Conservation (phyloP, 2,329 filamentous ascomycete genomes). For the Cadophora gregata region DNA sequence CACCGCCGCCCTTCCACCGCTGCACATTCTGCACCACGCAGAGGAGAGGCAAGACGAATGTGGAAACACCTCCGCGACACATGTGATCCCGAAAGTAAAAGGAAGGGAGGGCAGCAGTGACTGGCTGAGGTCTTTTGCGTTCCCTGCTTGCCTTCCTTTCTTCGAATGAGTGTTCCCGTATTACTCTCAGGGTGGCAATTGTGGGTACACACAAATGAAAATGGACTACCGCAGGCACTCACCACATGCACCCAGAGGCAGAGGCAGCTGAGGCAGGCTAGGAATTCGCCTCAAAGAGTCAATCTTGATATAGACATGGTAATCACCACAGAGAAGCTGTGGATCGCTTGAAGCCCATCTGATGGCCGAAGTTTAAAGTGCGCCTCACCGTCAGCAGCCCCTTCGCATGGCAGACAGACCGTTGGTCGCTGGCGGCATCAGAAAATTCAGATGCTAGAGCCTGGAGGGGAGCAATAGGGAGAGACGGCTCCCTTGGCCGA, state of each 20-base stretch:
- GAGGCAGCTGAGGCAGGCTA: slow-evolving; percentile 4
- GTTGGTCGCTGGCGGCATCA: not conserved
- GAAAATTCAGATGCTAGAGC: slow-evolving; percentile 25
- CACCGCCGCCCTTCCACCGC: no score
- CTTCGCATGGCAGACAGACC: not conserved
- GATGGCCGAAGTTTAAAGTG: not conserved
- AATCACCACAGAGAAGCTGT: slow-evolving; percentile 1
- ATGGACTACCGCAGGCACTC: not conserved
- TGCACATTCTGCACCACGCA: not conserved
- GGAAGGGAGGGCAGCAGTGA: no score
- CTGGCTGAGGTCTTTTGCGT: not conserved
- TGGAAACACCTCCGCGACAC: slow-evolving; percentile 32
- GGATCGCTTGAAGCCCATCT: not conserved
- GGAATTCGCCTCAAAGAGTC: not conserved
- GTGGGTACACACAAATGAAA: no score
- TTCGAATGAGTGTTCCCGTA: slow-evolving; percentile 10
- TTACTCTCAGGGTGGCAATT: not conserved
- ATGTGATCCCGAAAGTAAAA: slow-evolving; percentile 32
- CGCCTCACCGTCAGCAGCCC: not conserved
- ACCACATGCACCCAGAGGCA: not conserved
- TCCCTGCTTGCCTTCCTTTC: not conserved
- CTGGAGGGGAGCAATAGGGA: not conserved
- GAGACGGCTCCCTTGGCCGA: slow-evolving; percentile 21
- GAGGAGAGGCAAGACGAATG: slow-evolving; percentile 30
- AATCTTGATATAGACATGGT: not conserved